Conservation (phyloP, 345 rosid species). For the Sapria himalayana region DNA sequence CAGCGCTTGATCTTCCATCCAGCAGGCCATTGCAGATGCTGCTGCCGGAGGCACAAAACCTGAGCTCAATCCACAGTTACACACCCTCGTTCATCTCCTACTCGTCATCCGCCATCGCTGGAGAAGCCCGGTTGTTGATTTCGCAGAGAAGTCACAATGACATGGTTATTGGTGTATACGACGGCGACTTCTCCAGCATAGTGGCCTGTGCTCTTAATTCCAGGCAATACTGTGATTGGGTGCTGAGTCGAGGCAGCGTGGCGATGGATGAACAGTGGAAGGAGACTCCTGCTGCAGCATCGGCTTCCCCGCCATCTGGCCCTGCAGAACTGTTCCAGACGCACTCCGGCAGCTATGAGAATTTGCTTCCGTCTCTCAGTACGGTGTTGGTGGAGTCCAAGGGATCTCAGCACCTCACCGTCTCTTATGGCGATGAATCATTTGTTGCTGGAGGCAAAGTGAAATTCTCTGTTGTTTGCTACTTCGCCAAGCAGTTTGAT, state of each 20-base stretch:
- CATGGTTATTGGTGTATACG: slow-evolving; percentile 63
- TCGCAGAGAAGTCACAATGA: slow-evolving; percentile 33
- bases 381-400: slow-evolving; percentile 25
- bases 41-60: slow-evolving; percentile 48
- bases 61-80: slow-evolving; percentile 29
- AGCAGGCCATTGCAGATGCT: slow-evolving; percentile 47
- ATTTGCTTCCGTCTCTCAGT: slow-evolving; percentile 19
- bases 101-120: slow-evolving; percentile 44
- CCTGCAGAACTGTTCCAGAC: slow-evolving; percentile 40
- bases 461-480: slow-evolving; percentile 75
- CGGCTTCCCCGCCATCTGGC: slow-evolving; percentile 51
- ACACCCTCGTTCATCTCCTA: slow-evolving; percentile 30
- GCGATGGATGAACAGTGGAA: slow-evolving; percentile 12
- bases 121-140: slow-evolving; percentile 60
- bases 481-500: slow-evolving; percentile 70
- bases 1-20: slow-evolving; percentile 37
- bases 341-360: slow-evolving; percentile 32
- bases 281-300: slow-evolving; percentile 24
- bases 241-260: slow-evolving; percentile 26
- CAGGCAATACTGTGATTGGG: slow-evolving; percentile 63
- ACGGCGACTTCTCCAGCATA: slow-evolving; percentile 77
- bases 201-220: slow-evolving; percentile 78
- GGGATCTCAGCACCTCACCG: slow-evolving; percentile 54
- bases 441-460: slow-evolving; percentile 40
- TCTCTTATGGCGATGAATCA: slow-evolving; percentile 49